These are phyloP conservation scores for Cladosporium sp. DNA, from an alignment of 2,329 filamentous ascomycete species.

Conservation along the genomic window DNA sequence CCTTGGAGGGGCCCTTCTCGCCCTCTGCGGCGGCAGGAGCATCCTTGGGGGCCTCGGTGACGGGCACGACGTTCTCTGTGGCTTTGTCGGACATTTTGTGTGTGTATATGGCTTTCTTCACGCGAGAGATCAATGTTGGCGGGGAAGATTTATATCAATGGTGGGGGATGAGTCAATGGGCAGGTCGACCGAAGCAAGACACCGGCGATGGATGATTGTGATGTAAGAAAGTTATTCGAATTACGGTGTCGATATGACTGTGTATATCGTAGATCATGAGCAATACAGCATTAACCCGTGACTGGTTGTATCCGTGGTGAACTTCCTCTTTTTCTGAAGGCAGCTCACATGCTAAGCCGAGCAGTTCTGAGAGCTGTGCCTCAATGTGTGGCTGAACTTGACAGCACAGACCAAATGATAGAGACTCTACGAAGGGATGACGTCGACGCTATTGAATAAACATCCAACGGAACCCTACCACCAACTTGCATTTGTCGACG, in stretches of 20 bases:
- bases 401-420: not conserved
- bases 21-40: constrained; percentile 28
- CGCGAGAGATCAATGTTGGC: constrained; percentile 8
- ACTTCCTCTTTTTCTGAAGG: not conserved
- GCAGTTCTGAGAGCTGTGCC: not conserved
- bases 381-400: not conserved
- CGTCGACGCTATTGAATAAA: constrained; percentile 6
- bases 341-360: not conserved
- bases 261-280: not conserved
- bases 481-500: not conserved
- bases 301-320: not conserved
- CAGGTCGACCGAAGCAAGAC: constrained; percentile 12
- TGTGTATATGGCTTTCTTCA: not conserved
- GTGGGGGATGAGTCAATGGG: constrained; percentile 19
- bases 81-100: constrained; percentile 22
- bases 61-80: constrained; percentile 23
- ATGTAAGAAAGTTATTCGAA: not conserved
- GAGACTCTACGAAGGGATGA: constrained; percentile 5
- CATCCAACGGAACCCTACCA: not conserved
- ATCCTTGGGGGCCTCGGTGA: constrained; percentile 24
- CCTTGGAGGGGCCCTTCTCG: constrained; percentile 65
- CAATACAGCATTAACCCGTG: not conserved
- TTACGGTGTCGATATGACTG: not conserved
- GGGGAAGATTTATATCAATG: constrained; percentile 19
- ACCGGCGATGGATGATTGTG: not conserved